Evolutionary conservation across 352 stramenopile species (phyloP), one percentile per base, ranked within the genome.

Genomic region (Pythium rhizo-oryzae): DNA sequence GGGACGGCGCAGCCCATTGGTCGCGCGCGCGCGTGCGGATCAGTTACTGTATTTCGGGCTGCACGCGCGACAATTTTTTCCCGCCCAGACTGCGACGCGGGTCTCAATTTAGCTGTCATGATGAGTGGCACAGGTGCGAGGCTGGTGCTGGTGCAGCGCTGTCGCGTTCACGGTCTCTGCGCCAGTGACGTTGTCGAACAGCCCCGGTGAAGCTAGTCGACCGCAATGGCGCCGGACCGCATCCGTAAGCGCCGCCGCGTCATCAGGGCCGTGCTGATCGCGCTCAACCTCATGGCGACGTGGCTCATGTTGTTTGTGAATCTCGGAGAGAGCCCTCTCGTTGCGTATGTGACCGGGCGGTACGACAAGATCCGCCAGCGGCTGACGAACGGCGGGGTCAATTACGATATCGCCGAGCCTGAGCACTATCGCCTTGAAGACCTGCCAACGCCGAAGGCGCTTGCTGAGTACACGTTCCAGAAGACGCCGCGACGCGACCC

Each of bases 381-480:
- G 1, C 30, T 76, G 4, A 15, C 11, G 9, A 28, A 67, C 15
- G 72, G 64, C 21, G 51, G 23, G 1, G 56, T 78, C 54, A 78
- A 71, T 64, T 71, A 69, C 28, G 56, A 73, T 46, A 71, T 68
- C 57, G 51, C 65, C 2, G n/a, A n/a, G 8, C 28, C 13, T 1
- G 61, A 71, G 6, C 5, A 53, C 8, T 41, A 65, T 30, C 23
- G 57, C 6, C 19, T 58, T 4, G 52, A 60, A 33, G 37, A 28
- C 13, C 44, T 74, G 9, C 67, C 70, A 13, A 64, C 81, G 18
- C 50, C 82, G 9, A 72, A 67, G 13, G 39, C 62, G 30, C 69
- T 84, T 5, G 37, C 24, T 0, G 35, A 65, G 35, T 77, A 64
- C 46, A 33, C 59, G 4, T 61, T 81, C 52, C 70, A 54, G 39